Percentiles rank a stretch among this genome's conserved stretches.
These are phyloP conservation scores for Trypanosoma vivax DNA, from an alignment of 208 protist species.

Conservation along the genomic window DNA sequence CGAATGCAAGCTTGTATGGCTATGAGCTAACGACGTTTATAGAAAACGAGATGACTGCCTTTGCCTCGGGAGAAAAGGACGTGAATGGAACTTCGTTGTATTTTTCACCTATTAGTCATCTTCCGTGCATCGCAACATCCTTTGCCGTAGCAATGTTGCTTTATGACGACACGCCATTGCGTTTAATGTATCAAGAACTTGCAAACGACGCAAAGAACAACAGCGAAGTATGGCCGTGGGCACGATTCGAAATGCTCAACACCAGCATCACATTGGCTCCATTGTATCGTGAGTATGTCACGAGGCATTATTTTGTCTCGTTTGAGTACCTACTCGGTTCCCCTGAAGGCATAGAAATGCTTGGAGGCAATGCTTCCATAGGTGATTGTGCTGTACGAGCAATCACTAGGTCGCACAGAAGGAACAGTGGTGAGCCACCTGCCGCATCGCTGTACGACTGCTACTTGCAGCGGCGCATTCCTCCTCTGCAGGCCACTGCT, in stretches of 20 bases:
- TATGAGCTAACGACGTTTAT: not conserved
- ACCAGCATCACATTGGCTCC: not conserved
- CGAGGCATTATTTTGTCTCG: not conserved
- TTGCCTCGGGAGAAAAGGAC: slow-evolving; percentile 8
- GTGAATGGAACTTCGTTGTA: not conserved
- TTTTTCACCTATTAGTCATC: slow-evolving; percentile 4
- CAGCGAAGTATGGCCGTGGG: slow-evolving; percentile 1
- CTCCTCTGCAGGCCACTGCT: not conserved
- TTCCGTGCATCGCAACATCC: slow-evolving; percentile 9
- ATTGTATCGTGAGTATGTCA: slow-evolving; percentile 1
- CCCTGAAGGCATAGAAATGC: not conserved
- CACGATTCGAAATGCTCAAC: slow-evolving; percentile 6
- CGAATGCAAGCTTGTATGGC: slow-evolving; percentile 4
- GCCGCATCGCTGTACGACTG: slow-evolving; percentile 19
- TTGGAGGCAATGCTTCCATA: slow-evolving; percentile 7
- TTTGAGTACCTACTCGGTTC: not conserved
- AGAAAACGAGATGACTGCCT: slow-evolving; percentile 1
- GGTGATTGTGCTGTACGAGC: slow-evolving; percentile 7
- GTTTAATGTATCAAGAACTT: slow-evolving; percentile 12
- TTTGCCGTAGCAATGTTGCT: slow-evolving; percentile 17
- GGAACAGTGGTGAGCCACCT: not conserved
- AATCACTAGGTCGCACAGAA: not conserved
- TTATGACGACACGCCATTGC: slow-evolving; percentile 16
- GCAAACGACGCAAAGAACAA: slow-evolving; percentile 6
- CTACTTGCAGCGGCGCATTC: not conserved